Conservation (phyloP, 2,329 filamentous ascomycete genomes). For the Lachnellula willkommii region DNA sequence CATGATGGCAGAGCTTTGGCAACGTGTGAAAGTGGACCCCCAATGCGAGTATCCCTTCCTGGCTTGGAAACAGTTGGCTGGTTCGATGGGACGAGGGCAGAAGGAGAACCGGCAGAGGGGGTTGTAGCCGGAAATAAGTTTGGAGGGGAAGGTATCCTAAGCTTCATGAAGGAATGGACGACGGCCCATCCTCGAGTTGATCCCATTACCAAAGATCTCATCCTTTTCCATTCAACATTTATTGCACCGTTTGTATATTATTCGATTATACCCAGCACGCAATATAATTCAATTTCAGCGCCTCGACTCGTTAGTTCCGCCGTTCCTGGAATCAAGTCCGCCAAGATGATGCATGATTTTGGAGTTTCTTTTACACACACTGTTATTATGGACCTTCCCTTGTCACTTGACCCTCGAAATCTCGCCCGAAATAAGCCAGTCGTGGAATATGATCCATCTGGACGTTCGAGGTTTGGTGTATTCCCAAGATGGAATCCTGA, state of each 20-base stretch:
- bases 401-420: conserved; percentile 60
- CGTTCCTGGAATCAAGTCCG: conserved; percentile 55
- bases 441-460: conserved; percentile 53
- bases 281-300: conserved; percentile 26
- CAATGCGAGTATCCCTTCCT: conserved; percentile 60
- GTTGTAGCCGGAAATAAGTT: conserved; percentile 45
- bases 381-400: conserved; percentile 63
- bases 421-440: conserved; percentile 50
- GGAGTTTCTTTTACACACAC: conserved; percentile 59
- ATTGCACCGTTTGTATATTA: conserved; percentile 62
- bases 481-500: conserved; percentile 58
- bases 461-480: conserved; percentile 58
- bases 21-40: conserved; percentile 66
- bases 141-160: conserved; percentile 49
- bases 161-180: conserved; percentile 66
- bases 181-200: conserved; percentile 67
- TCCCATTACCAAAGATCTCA: conserved; percentile 56
- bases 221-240: conserved; percentile 64
- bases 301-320: conserved; percentile 43
- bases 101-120: conserved; percentile 40
- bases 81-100: conserved; percentile 56
- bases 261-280: conserved; percentile 47
- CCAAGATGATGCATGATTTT: conserved; percentile 75
- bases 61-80: conserved; percentile 63
- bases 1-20: conserved; percentile 65